These are phyloP conservation scores for Rosa multiflora DNA, from an alignment of 306 rosid species.

Conservation along the genomic window DNA sequence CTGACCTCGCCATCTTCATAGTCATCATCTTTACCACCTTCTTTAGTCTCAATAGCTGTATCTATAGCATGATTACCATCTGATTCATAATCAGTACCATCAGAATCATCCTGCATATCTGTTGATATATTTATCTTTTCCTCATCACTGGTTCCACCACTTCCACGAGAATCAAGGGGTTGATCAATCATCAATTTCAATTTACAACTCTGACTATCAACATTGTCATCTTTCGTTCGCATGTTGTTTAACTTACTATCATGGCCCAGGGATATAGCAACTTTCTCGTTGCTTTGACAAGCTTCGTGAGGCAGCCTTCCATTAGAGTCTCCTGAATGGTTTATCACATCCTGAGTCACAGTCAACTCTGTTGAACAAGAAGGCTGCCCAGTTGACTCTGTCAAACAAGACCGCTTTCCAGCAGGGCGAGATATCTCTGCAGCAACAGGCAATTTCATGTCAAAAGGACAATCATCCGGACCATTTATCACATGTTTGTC, in stretches of 20 bases:
- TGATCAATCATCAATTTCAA: conserved; percentile 45
- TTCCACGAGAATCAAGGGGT: conserved; percentile 35
- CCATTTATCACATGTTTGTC: conserved; percentile 32
- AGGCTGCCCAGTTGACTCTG: conserved; percentile 36
- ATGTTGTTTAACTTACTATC: conserved; percentile 31
- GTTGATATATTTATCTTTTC: conserved; percentile 69
- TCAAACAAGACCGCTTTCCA: conserved; percentile 34
- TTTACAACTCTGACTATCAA: conserved; percentile 30
- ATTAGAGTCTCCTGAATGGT: conserved; percentile 24
- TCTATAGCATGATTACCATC: conserved; percentile 70
- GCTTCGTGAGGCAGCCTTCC: conserved; percentile 32
- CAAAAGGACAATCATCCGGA: conserved; percentile 31
- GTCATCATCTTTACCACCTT: conserved; percentile 54
- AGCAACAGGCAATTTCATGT: conserved; percentile 14
- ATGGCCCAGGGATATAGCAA: conserved; percentile 27
- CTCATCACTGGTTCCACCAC: conserved; percentile 68
- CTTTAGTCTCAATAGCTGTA: conserved; percentile 45
- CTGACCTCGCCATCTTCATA: conserved; percentile 89
- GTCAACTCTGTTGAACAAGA: conserved; percentile 37
- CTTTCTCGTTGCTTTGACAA: conserved; percentile 34
- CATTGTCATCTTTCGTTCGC: conserved; percentile 30
- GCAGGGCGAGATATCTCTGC: conserved; percentile 22
- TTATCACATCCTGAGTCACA: conserved; percentile 23
- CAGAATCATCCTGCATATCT: conserved; percentile 62
- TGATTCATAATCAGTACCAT: conserved; percentile 71